Evolutionary conservation across 2,329 filamentous ascomycete species (phyloP).

Genomic region (Penicillium sp.): DNA sequence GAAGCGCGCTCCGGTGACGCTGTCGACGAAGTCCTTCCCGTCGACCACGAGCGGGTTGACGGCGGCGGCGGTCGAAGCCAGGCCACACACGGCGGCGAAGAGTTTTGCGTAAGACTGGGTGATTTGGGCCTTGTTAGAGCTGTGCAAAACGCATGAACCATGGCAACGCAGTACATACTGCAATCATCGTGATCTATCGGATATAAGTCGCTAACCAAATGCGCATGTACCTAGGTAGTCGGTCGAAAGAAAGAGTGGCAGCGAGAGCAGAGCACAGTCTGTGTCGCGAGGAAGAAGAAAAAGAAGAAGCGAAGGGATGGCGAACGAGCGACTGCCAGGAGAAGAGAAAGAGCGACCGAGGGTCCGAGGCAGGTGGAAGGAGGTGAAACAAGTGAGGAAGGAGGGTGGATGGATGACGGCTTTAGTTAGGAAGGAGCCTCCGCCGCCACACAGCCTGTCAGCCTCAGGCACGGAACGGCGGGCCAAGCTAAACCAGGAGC

Average conservation of each 20-base stretch:
- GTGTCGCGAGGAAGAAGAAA: background rate
- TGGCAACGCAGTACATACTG: background rate
- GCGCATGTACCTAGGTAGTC: background rate
- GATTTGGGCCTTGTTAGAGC: background rate
- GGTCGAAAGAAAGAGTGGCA: constrained; percentile 5
- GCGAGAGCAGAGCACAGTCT: background rate
- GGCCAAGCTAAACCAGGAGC: background rate
- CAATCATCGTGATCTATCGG: constrained; percentile 9
- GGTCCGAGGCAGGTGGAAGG: background rate
- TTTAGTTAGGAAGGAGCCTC: too few species aligned
- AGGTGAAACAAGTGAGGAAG: background rate
- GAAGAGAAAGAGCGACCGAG: background rate
- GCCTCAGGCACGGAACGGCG: too few species aligned
- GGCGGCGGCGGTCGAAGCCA: constrained; percentile 46
- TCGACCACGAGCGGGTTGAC: constrained; percentile 55
- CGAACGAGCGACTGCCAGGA: constrained; percentile 12
- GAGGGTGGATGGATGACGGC: too few species aligned
- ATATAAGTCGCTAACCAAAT: background rate
- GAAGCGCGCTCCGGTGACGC: constrained; percentile 55
- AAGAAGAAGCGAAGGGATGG: too few species aligned
- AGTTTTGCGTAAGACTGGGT: constrained; percentile 30
- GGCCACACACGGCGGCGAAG: constrained; percentile 38
- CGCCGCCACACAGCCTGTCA: too few species aligned
- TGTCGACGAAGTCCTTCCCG: constrained; percentile 60
- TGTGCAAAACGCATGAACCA: background rate